A percentile compares a stretch with the other conserved stretches of the same genome.
phyloP scores from a whole-genome alignment of 2,329 filamentous ascomycete species.

The Emergomyces africanus region DNA sequence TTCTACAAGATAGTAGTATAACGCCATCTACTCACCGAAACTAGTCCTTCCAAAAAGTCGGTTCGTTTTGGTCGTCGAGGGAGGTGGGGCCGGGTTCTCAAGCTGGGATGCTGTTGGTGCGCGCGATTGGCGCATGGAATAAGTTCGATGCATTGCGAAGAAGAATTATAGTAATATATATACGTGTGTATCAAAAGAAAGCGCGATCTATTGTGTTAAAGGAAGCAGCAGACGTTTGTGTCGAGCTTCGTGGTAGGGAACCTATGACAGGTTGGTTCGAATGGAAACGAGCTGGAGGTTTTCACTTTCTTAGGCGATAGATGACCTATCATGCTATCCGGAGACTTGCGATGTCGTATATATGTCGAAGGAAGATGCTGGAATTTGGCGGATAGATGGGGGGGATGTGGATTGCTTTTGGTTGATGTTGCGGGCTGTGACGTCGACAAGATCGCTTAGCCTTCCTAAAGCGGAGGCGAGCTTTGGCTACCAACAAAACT shows the following conservation, averaged over 20 bases:
- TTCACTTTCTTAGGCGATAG: background rate
- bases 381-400: background rate
- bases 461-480: background rate
- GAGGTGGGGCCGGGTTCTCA: conserved; percentile 84
- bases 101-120: conserved; percentile 85
- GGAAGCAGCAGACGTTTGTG: background rate
- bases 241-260: background rate
- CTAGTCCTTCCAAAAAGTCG: conserved; percentile 79
- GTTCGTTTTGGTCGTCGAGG: conserved; percentile 80
- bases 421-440: background rate
- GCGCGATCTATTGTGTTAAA: background rate
- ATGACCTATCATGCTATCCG: background rate
- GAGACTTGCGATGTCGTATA: background rate
- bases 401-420: too few species aligned
- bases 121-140: conserved; percentile 95
- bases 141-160: conserved; percentile 81
- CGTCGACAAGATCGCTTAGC: conserved; percentile 3
- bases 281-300: background rate
- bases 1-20: too few species aligned
- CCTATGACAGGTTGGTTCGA: too few species aligned
- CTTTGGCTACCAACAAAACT: background rate
- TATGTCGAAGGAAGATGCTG: background rate
- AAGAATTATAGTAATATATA: background rate
- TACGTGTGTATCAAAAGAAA: background rate
- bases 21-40: conserved; percentile 61